Evolutionary conservation across 306 rosid genomes (phyloP).

Genomic region (Astragalus glycyphyllos): DNA sequence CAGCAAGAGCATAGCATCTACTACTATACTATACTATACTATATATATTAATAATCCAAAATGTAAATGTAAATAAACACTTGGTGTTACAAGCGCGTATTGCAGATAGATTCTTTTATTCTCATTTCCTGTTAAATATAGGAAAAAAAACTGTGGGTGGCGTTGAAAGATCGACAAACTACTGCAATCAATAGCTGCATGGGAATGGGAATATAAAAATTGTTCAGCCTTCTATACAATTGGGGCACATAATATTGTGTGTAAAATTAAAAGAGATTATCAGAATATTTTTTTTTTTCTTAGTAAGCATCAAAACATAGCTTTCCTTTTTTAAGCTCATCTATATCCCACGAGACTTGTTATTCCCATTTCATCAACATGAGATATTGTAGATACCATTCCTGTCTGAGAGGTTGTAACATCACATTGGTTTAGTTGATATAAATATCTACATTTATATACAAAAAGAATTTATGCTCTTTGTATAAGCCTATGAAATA

Average conservation of each 20-base stretch:
- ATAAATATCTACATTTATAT: slow-evolving; percentile 37
- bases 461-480: slow-evolving; percentile 46
- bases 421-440: slow-evolving; percentile 48
- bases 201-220: slow-evolving; percentile 58
- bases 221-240: slow-evolving; percentile 45
- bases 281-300: slow-evolving; percentile 63
- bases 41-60: too few relatives aligned
- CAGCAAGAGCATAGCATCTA: slow-evolving; percentile 28
- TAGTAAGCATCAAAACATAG: slow-evolving; percentile 46
- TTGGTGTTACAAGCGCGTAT: slow-evolving; percentile 4
- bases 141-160: slow-evolving; percentile 21
- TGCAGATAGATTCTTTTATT: slow-evolving; percentile 44
- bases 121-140: slow-evolving; percentile 37
- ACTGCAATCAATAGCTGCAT: slow-evolving; percentile 33
- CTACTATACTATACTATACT: too few relatives aligned
- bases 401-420: slow-evolving; percentile 57
- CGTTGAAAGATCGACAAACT: slow-evolving; percentile 38
- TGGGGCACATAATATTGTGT: slow-evolving; percentile 47
- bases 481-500: slow-evolving; percentile 21
- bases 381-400: slow-evolving; percentile 62
- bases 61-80: background rate
- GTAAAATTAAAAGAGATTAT: slow-evolving; percentile 51
- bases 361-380: slow-evolving; percentile 57
- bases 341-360: slow-evolving; percentile 52
- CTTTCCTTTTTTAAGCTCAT: slow-evolving; percentile 50